phyloP scores from a whole-genome alignment of 306 rosid species.

The Albizia julibrissin region DNA sequence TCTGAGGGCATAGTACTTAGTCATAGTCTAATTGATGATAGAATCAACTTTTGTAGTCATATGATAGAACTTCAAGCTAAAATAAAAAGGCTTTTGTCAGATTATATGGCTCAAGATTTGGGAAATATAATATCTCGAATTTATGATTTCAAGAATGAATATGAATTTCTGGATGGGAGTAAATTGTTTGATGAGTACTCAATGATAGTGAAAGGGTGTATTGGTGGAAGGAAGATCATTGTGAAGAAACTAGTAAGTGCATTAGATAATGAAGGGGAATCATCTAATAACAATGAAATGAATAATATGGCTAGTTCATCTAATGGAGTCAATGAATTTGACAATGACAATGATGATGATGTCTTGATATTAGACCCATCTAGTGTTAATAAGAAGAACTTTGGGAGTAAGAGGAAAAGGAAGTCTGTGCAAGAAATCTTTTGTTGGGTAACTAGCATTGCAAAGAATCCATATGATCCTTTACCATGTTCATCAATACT shows the following conservation, averaged over 20 bases:
- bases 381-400: not conserved
- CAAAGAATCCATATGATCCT: conserved; percentile 64
- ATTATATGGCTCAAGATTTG: conserved; percentile 23
- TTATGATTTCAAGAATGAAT: conserved; percentile 3
- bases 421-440: conserved; percentile 45
- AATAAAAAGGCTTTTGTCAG: conserved; percentile 33
- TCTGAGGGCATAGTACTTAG: conserved; percentile 38
- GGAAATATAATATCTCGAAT: not conserved
- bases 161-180: conserved; percentile 25
- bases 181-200: conserved; percentile 20
- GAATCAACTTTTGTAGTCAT: conserved; percentile 35
- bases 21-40: conserved; percentile 39
- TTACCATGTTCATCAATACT: conserved; percentile 47
- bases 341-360: not conserved
- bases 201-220: too few relatives aligned
- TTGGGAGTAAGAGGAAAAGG: conserved; percentile 39
- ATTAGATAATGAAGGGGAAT: conserved; percentile 1
- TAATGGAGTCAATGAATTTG: not conserved
- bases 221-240: conserved; percentile 8
- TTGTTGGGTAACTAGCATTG: conserved; percentile 54
- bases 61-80: conserved; percentile 54
- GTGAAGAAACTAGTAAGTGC: conserved; percentile 19
- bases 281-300: not conserved
- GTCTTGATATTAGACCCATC: not conserved
- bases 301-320: conserved; percentile 29